A percentile compares a stretch with the other conserved stretches of the same genome.
These are phyloP conservation scores for Aspergillus pseudoglaucus DNA, from an alignment of 2,329 filamentous ascomycete species.

Conservation along the genomic window DNA sequence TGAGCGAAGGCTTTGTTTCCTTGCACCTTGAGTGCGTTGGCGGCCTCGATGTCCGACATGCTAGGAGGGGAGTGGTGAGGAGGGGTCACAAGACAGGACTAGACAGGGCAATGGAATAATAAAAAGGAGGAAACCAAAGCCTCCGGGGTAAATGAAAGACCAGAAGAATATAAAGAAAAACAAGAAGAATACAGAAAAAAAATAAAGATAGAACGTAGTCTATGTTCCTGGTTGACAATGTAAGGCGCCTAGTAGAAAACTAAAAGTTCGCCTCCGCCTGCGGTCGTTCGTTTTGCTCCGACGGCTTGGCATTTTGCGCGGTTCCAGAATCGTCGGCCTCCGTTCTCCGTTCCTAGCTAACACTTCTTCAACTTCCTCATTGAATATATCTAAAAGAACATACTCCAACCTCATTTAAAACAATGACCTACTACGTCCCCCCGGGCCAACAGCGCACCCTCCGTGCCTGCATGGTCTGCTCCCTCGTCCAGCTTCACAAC, in stretches of 20 bases:
- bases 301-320: constrained; percentile 25
- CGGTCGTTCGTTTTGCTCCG: constrained; percentile 10
- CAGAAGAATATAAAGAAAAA: constrained; percentile 2
- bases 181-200: background rate
- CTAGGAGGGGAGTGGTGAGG: constrained; percentile 2
- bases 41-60: constrained; percentile 55
- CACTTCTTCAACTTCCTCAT: background rate
- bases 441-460: constrained; percentile 74
- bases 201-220: background rate
- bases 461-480: constrained; percentile 98
- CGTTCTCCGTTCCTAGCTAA: constrained; percentile 1
- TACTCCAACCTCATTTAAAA: too few relatives aligned
- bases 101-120: too few relatives aligned
- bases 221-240: too few relatives aligned
- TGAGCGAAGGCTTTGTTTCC: constrained; percentile 88
- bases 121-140: too few relatives aligned
- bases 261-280: background rate
- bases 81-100: constrained; percentile 12
- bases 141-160: background rate
- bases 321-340: constrained; percentile 20
- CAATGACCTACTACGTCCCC: constrained; percentile 59
- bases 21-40: constrained; percentile 79
- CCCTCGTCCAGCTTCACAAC: constrained; percentile 75
- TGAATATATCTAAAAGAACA: too few relatives aligned
- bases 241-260: too few relatives aligned